phyloP scores from a whole-genome alignment of 2,329 filamentous ascomycete genomes.

The Neophaeococcomyces mojaviensis region DNA sequence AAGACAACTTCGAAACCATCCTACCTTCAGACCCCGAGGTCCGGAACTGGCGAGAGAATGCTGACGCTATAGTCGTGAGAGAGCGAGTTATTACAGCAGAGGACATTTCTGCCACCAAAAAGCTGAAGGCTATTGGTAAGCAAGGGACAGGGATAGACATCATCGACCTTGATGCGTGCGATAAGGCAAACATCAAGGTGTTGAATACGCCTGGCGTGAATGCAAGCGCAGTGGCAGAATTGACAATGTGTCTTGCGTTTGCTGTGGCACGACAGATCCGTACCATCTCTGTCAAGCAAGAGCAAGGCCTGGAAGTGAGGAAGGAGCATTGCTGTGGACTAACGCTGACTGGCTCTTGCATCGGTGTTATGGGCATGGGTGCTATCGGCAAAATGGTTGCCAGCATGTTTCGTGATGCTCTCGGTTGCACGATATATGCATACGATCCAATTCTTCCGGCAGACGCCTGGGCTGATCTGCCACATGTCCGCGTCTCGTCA shows the following conservation, averaged over 20 bases:
- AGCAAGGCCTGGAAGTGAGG: background rate
- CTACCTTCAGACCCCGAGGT: constrained; percentile 29
- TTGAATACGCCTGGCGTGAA: constrained; percentile 44
- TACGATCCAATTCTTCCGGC: constrained; percentile 31
- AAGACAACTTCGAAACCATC: constrained; percentile 35
- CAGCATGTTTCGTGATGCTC: constrained; percentile 31
- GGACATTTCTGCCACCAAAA: constrained; percentile 31
- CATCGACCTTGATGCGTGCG: constrained; percentile 36
- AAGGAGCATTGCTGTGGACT: constrained; percentile 39
- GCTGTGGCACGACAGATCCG: constrained; percentile 4
- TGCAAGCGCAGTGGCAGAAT: constrained; percentile 36
- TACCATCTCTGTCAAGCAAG: background rate
- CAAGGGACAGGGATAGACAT: constrained; percentile 44
- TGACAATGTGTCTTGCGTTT: constrained; percentile 9
- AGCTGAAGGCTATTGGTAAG: constrained; percentile 39
- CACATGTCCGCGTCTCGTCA: no score
- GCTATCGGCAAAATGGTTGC: constrained; percentile 33
- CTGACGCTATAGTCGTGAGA: constrained; percentile 34
- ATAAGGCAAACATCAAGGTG: constrained; percentile 34
- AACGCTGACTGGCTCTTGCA: constrained; percentile 28
- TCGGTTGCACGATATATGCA: constrained; percentile 30
- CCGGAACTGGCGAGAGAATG: constrained; percentile 35
- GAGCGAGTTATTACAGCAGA: constrained; percentile 32
- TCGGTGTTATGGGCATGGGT: constrained; percentile 36
- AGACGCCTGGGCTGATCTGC: constrained; percentile 29